Base-by-base conservation (phyloP, 2,329 filamentous ascomycete species). In the Talaromyces atroroseus region DNA sequence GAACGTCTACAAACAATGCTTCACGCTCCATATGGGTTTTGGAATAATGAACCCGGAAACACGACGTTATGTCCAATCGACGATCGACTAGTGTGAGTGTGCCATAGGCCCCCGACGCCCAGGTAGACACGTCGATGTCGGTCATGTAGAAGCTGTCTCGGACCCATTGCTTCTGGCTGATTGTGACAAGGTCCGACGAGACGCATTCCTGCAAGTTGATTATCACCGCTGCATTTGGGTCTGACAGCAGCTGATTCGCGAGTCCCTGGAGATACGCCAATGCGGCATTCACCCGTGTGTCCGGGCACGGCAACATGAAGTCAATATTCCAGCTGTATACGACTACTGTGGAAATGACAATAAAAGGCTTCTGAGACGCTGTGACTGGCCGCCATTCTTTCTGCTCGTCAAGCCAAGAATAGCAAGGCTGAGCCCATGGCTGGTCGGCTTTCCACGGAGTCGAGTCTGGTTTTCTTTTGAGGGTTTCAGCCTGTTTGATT, bases 141-240 rank as follows among this genome's bases (percentile, higher is more conserved):
- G 78, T 81, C 10, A 82, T 59, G 58, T 73, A 66, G 65, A 82
- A 84, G 3, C 61, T 63, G 6, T 73, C 61, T 23, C 70, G 74
- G 14, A 84, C 64, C 80, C 81, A 84, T 2, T 68, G 60, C 16
- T 74, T 69, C 2, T 67, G 56, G 23, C 71, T 65, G 49, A 84
- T 78, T 0, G 75, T 67, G 5, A 59, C 21, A 7, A 83, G 66
- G 57, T 83, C 79, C 0, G 71, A 68, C 0, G 63, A 59, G 6
- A 72, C 67, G 71, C 81, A 82, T 63, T 83, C 81, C 60, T 82
- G 79, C 1, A 84, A 66, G 63, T 78, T 78, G 57, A 83, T 72
- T 4, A 82, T 65, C 2, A 66, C 58, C 0, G 76, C 68, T 5
- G 58, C 60, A 1, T 62, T 56, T 11, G 49, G 34, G 10, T 32